Conservation (phyloP, 805 yeast genomes). For the Teunomyces kruisii region DNA sequence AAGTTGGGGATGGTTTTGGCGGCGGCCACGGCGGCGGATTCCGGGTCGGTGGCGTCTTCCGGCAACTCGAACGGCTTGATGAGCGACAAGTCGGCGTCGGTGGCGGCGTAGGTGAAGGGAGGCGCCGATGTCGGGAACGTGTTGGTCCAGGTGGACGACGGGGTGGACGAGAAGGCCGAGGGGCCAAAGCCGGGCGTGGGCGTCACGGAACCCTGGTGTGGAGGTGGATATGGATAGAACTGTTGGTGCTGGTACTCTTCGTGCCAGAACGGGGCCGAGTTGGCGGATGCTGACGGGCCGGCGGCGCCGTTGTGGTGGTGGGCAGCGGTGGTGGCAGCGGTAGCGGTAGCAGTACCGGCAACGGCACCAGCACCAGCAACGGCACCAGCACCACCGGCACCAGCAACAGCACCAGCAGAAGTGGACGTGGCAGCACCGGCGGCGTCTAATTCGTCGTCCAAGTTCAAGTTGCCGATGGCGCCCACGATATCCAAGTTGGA, state of each 20-base stretch:
- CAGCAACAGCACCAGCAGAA: background rate
- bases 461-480: constrained; percentile 46
- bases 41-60: constrained; percentile 6
- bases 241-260: constrained; percentile 8
- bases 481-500: constrained; percentile 45
- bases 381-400: too few species aligned
- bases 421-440: background rate
- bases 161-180: constrained; percentile 30
- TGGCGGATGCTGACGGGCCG: background rate
- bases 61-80: constrained; percentile 22
- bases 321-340: constrained; percentile 6
- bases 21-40: constrained; percentile 9
- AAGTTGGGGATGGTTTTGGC: constrained; percentile 8
- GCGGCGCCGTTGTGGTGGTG: background rate
- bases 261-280: constrained; percentile 4
- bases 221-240: constrained; percentile 18
- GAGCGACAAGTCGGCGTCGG: constrained; percentile 3
- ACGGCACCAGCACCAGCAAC: too few species aligned
- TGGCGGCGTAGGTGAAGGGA: constrained; percentile 24
- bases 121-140: constrained; percentile 39
- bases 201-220: constrained; percentile 26
- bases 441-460: constrained; percentile 35
- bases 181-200: constrained; percentile 27
- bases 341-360: too few species aligned
- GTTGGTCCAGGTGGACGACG: constrained; percentile 36